These are phyloP conservation scores for Phlyctochytrium planicorne DNA, from an alignment of 192 early-diverging fungal genomes.

Conservation along the genomic window DNA sequence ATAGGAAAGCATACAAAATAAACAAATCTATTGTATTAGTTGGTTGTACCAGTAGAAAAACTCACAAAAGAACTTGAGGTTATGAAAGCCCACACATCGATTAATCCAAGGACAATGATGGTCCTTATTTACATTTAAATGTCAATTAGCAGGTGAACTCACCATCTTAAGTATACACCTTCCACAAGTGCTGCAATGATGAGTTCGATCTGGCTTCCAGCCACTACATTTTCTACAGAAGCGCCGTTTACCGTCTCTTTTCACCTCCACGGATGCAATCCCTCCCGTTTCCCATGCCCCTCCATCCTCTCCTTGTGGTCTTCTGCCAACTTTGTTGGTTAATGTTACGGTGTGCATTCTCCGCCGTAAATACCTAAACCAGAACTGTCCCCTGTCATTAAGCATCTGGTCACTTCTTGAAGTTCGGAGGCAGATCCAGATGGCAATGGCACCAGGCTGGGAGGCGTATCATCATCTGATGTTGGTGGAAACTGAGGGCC, in stretches of 20 bases:
- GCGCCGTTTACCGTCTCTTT: slow-evolving; percentile 37
- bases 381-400: background rate
- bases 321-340: background rate
- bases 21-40: slow-evolving; percentile 23
- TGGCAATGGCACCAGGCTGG: background rate
- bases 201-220: slow-evolving; percentile 49
- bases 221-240: slow-evolving; percentile 47
- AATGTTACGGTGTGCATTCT: background rate
- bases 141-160: too few relatives aligned
- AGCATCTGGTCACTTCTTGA: background rate
- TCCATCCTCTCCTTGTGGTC: background rate
- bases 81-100: slow-evolving; percentile 43
- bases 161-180: slow-evolving; percentile 37
- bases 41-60: background rate
- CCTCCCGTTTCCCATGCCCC: background rate
- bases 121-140: too few relatives aligned
- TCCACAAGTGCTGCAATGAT: slow-evolving; percentile 50
- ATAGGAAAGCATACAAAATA: slow-evolving; percentile 32
- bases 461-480: too few relatives aligned
- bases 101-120: slow-evolving; percentile 55
- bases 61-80: slow-evolving; percentile 51
- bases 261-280: slow-evolving; percentile 35
- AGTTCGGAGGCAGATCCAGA: background rate
- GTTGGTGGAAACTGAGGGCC: too few relatives aligned
- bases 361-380: slow-evolving; percentile 4